Base-by-base conservation (phyloP, 1,139 yeast species). In the Ashbya aceris region DNA sequence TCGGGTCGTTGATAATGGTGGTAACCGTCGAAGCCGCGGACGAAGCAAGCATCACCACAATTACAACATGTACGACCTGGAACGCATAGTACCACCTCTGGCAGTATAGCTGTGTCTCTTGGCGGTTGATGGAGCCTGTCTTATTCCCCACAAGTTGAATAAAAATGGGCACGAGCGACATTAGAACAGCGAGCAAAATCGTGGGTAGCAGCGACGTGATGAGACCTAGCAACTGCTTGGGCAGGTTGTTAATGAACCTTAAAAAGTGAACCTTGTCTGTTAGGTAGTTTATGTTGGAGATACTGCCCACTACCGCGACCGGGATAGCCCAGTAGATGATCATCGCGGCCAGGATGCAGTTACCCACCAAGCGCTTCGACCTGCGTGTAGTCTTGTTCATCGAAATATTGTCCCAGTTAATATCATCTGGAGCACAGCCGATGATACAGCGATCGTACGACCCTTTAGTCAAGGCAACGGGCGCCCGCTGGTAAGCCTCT, bases 21-120 rank as follows among this genome's bases (percentile, higher is more conserved):
- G 71, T 65, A 7, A 77, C 76, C 3, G 81, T 79, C 2, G 91
- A 71, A 9, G 94, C 69, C 10, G 94, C 84, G 38, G 96, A 77
- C 9, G 95, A 84, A 14, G 95, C 71, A 45, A 85, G 62, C 1
- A 96, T 85, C 41, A 85, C 74, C 41, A 87, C 87, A 48, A 89
- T 64, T 65, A 89, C 89, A 5, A 74, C 85, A 60, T 89, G 87
- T 37, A 89, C 78, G 41, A 86, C 89, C 64, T 83, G 91, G 75
- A 89, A 89, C 2, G 87, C 94, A 66, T 74, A 91, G 63, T 70
- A 91, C 73, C 95, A 82, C 23, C 80, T 72, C 64, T 91, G 97
- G 50, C 94, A 85, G 63, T 76, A 84, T 46, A 73, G 69, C 57
- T 89, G 95, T 45, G 84, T 76, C 44, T 79, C 73, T 54, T 86